Evolutionary conservation across 108 stramenopile species (phyloP).

Genomic region (Heterococcus sp.): DNA sequence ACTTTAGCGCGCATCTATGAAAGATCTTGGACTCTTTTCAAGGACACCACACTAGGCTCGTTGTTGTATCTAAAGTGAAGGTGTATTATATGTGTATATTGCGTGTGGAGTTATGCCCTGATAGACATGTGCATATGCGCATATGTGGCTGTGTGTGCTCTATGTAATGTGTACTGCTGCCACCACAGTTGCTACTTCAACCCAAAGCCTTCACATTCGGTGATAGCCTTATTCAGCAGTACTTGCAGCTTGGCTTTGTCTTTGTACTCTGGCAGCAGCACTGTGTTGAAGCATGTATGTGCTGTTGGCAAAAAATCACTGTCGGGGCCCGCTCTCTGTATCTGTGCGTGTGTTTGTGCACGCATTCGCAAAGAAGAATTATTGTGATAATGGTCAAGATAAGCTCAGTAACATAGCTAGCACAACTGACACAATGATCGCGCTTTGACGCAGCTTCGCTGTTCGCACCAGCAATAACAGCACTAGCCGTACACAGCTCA

Average conservation of each 20-base stretch:
- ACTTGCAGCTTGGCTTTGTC: slow-evolving; percentile 46
- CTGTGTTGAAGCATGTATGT: slow-evolving; percentile 89
- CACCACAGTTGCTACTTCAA: slow-evolving; percentile 26
- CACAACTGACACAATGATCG: not conserved
- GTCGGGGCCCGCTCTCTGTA: slow-evolving; percentile 86
- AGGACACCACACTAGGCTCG: too few species aligned
- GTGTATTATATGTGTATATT: too few species aligned
- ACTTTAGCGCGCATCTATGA: too few species aligned
- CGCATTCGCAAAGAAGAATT: not conserved
- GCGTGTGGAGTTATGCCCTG: too few species aligned
- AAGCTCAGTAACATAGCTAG: not conserved
- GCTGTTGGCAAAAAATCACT: slow-evolving; percentile 75
- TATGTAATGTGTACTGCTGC: too few species aligned
- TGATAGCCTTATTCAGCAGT: slow-evolving; percentile 32
- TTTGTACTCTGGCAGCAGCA: slow-evolving; percentile 62
- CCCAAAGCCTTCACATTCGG: slow-evolving; percentile 58
- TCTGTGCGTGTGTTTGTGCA: slow-evolving; percentile 10
- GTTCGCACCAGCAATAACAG: not conserved
- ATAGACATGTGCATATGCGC: too few species aligned
- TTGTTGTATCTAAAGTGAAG: too few species aligned
- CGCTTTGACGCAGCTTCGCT: not conserved
- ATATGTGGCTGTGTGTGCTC: too few species aligned
- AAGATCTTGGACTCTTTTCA: too few species aligned
- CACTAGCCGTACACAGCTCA: not conserved
- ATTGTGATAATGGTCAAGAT: not conserved